These are phyloP conservation scores for Poronia punctata DNA, from an alignment of 495 filamentous ascomycete genomes.

Conservation along the genomic window DNA sequence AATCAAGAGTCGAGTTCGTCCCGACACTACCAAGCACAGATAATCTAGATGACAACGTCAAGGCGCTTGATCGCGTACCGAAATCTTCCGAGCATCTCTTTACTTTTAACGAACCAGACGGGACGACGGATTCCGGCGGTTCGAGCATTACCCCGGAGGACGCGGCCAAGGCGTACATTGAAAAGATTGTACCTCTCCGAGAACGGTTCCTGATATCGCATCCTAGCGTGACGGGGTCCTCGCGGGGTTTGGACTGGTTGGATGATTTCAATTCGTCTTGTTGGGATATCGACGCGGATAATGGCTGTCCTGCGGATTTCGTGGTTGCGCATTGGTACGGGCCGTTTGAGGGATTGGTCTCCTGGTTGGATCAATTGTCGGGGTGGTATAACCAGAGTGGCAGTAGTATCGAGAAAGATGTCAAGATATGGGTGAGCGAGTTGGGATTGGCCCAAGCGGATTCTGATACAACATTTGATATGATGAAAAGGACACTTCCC, in stretches of 20 bases:
- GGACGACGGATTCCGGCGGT: slow-evolving; percentile 36
- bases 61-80: neutral
- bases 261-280: slow-evolving; percentile 43
- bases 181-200: slow-evolving; percentile 50
- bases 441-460: slow-evolving; percentile 35
- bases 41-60: slow-evolving; percentile 5
- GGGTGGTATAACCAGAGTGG: slow-evolving; percentile 8
- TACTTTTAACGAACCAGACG: slow-evolving; percentile 13
- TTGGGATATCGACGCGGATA: slow-evolving; percentile 10
- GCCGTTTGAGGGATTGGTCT: slow-evolving; percentile 50
- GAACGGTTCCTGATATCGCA: slow-evolving; percentile 40
- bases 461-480: slow-evolving; percentile 39
- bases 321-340: slow-evolving; percentile 61
- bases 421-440: slow-evolving; percentile 52
- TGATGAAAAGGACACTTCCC: slow-evolving; percentile 45
- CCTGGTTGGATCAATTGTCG: slow-evolving; percentile 17
- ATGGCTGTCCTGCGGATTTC: slow-evolving; percentile 50
- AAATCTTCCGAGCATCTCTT: slow-evolving; percentile 10
- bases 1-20: slow-evolving; percentile 8
- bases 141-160: slow-evolving; percentile 34
- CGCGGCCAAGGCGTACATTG: slow-evolving; percentile 49
- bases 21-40: slow-evolving; percentile 3
- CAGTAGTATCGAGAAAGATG: slow-evolving; percentile 7
- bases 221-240: slow-evolving; percentile 40
- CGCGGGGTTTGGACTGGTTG: slow-evolving; percentile 48